Percentiles rank a stretch among this genome's conserved stretches.
Evolutionary conservation across 2,329 filamentous ascomycete species (phyloP).

Genomic region (Nothomitra cinnamomea): DNA sequence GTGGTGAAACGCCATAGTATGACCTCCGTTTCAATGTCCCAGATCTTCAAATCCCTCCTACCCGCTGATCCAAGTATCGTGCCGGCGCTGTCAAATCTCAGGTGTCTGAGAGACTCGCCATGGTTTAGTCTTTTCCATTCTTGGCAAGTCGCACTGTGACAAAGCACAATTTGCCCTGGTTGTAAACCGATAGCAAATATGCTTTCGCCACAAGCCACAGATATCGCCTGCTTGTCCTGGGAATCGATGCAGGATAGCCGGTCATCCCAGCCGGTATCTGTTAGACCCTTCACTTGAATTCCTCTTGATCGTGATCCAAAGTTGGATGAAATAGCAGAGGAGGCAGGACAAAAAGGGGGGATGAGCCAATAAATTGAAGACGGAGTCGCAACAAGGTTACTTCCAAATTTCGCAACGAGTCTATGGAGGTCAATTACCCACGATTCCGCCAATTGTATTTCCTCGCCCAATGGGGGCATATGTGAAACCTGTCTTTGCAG

Average conservation of each 20-base stretch:
- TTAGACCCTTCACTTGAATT: constrained; percentile 14
- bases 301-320: constrained; percentile 5
- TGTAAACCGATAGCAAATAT: constrained; percentile 14
- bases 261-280: constrained; percentile 18
- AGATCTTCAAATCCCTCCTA: no score
- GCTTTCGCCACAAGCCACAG: constrained; percentile 10
- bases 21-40: no score
- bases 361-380: constrained; percentile 19
- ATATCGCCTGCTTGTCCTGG: constrained; percentile 9
- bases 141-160: constrained; percentile 13
- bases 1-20: no score
- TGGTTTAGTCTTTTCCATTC: constrained; percentile 15
- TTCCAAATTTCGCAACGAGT: constrained; percentile 18
- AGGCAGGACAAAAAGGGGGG: constrained; percentile 19
- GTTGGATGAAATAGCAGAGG: constrained; percentile 15
- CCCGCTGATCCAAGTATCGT: no score
- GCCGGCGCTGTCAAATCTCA: constrained; percentile 18
- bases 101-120: constrained; percentile 17
- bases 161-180: constrained; percentile 13
- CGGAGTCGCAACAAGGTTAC: constrained; percentile 16
- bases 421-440: constrained; percentile 19
- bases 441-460: constrained; percentile 14
- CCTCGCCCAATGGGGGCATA: constrained; percentile 11
- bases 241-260: constrained; percentile 18
- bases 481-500: constrained; percentile 5